Conservation (phyloP, 495 filamentous ascomycete species). For the Amorphotheca resinae region DNA sequence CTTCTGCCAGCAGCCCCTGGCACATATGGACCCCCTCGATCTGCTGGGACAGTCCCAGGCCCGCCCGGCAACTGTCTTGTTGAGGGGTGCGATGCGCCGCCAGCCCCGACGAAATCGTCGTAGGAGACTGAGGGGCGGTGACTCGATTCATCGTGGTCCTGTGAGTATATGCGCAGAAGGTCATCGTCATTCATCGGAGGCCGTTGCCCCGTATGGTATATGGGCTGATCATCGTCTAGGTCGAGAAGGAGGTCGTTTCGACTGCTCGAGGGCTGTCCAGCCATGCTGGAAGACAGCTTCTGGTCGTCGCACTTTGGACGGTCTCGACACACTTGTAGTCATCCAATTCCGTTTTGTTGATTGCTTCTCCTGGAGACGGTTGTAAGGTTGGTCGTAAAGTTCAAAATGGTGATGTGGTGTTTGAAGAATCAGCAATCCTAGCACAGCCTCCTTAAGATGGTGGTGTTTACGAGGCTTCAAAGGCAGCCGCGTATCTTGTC, state of each 20-base stretch:
- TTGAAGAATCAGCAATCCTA: too few species aligned
- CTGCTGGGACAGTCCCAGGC: slow-evolving; percentile 22
- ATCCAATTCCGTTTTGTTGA: slow-evolving; percentile 5
- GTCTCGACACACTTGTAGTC: slow-evolving; percentile 2
- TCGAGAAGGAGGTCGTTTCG: slow-evolving; percentile 64
- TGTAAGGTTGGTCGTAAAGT: background rate
- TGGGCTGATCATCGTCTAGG: slow-evolving; percentile 51
- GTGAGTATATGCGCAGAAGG: slow-evolving; percentile 55
- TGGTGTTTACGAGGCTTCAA: too few species aligned
- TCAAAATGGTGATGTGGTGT: background rate
- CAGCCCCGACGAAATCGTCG: slow-evolving; percentile 79
- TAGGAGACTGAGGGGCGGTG: slow-evolving; percentile 81
- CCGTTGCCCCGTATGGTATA: slow-evolving; percentile 59
- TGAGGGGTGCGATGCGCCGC: slow-evolving; percentile 25
- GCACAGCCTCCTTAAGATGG: slow-evolving; percentile 28
- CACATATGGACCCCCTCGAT: slow-evolving; percentile 34
- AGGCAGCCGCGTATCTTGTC: too few species aligned
- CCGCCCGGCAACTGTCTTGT: slow-evolving; percentile 40
- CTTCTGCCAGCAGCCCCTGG: slow-evolving; percentile 25
- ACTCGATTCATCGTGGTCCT: slow-evolving; percentile 48
- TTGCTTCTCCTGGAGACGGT: background rate
- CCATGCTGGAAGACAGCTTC: slow-evolving; percentile 38
- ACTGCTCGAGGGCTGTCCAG: slow-evolving; percentile 53
- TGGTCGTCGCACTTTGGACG: slow-evolving; percentile 13
- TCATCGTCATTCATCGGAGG: slow-evolving; percentile 68